A percentile compares a stretch with the other conserved stretches of the same genome.
These are phyloP conservation scores for Aspergillaceae sp. DNA, from an alignment of 2,329 filamentous ascomycete species.

Conservation along the genomic window DNA sequence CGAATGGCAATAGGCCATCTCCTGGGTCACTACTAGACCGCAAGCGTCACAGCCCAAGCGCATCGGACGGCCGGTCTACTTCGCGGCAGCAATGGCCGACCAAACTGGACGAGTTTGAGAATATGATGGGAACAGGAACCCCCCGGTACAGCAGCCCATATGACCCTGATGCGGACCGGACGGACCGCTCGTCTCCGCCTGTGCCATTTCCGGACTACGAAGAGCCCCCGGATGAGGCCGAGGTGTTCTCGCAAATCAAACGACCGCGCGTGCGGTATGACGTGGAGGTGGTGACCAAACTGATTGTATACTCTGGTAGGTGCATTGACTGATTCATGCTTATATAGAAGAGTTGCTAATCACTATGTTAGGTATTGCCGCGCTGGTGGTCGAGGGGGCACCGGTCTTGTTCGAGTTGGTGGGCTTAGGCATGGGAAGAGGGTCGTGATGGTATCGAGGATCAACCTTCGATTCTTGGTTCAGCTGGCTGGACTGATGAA, in stretches of 20 bases:
- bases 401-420: constrained; percentile 59
- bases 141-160: constrained; percentile 23
- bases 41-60: constrained; percentile 10
- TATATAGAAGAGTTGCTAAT: constrained; percentile 1
- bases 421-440: constrained; percentile 14
- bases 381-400: constrained; percentile 67
- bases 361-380: constrained; percentile 59
- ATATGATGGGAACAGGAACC: constrained; percentile 62
- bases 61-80: constrained; percentile 21
- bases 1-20: constrained; percentile 22
- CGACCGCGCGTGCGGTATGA: constrained; percentile 89
- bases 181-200: constrained; percentile 14
- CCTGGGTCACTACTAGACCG: background rate
- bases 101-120: constrained; percentile 57
- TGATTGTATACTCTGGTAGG: constrained; percentile 87
- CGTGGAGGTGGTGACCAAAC: constrained; percentile 95
- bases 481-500: constrained; percentile 5
- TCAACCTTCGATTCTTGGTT: constrained; percentile 2
- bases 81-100: constrained; percentile 38
- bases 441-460: background rate
- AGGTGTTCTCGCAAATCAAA: constrained; percentile 76
- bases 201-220: constrained; percentile 23
- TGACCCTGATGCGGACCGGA: constrained; percentile 22
- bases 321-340: constrained; percentile 5
- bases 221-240: constrained; percentile 52